Conservation (phyloP, 495 filamentous ascomycete species). For the Sporormia fimetaria region DNA sequence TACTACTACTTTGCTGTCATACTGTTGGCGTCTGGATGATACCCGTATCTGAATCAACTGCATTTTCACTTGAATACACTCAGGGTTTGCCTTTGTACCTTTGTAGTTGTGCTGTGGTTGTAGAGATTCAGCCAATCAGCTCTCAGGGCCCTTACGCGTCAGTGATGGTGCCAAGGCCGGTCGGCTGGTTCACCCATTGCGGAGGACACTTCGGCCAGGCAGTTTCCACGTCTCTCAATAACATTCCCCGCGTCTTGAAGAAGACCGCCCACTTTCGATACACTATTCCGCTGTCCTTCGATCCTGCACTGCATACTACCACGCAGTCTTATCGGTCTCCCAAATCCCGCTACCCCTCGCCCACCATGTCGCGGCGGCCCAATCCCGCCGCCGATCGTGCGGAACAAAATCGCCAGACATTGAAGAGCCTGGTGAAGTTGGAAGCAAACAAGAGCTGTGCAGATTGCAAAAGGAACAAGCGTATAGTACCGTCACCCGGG, state of each 20-base stretch:
- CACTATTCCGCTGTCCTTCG: not conserved
- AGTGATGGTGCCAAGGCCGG: not conserved
- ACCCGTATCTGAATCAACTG: conserved; percentile 4
- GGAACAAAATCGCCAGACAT: conserved; percentile 77
- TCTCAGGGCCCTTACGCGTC: not conserved
- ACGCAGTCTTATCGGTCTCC: not conserved
- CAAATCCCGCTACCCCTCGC: not conserved
- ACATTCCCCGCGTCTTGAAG: conserved; percentile 1
- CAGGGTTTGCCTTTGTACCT: too few relatives aligned
- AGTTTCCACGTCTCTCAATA: conserved; percentile 4
- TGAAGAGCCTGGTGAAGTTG: conserved; percentile 86
- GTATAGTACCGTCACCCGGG: conserved; percentile 40
- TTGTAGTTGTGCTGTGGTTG: too few relatives aligned
- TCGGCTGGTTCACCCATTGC: too few relatives aligned
- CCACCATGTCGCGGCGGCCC: conserved; percentile 77
- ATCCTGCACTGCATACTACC: not conserved
- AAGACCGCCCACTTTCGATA: not conserved
- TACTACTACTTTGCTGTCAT: not conserved
- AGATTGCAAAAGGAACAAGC: conserved; percentile 97
- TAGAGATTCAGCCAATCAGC: conserved; percentile 7
- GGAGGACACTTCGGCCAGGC: not conserved
- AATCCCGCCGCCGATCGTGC: conserved; percentile 71
- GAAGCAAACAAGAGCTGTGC: conserved; percentile 93
- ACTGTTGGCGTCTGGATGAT: conserved; percentile 6
- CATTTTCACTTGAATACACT: not conserved